These are phyloP conservation scores for Furcasterigmium furcatum DNA, from an alignment of 2,329 filamentous ascomycete genomes.

Conservation along the genomic window DNA sequence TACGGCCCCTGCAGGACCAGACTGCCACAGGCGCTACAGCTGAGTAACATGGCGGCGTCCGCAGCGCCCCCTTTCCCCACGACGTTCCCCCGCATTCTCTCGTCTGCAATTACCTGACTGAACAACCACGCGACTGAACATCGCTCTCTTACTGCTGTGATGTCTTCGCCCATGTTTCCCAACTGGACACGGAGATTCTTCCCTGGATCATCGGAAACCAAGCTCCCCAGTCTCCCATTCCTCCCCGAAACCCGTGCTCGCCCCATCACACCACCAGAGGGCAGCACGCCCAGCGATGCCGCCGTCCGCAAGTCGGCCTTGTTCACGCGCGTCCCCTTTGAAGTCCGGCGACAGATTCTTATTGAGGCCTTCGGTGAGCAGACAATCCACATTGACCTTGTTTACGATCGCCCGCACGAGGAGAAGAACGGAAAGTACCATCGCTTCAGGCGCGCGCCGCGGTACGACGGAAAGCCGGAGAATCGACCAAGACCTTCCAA, in stretches of 20 bases:
- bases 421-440: not conserved
- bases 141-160: not conserved
- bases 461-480: not conserved
- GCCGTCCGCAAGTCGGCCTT: not conserved
- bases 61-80: no score
- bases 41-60: no score
- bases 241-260: not conserved
- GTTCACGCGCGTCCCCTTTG: not conserved
- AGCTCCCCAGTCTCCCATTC: not conserved
- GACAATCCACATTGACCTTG: not conserved
- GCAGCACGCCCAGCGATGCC: not conserved
- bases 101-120: not conserved
- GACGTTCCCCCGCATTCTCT: not conserved
- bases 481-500: not conserved
- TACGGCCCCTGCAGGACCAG: no score
- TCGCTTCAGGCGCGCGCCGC: not conserved
- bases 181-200: not conserved
- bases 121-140: not conserved
- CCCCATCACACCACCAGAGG: not conserved
- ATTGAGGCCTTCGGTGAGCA: not conserved
- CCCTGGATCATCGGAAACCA: not conserved
- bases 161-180: not conserved
- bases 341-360: conserved; percentile 1
- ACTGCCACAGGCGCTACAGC: no score
- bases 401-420: not conserved